Percentiles rank a stretch among this genome's conserved stretches.
Evolutionary conservation across 768 basidiomycete genomes (phyloP).

Genomic region (Rhodotorula kratochvilovae): DNA sequence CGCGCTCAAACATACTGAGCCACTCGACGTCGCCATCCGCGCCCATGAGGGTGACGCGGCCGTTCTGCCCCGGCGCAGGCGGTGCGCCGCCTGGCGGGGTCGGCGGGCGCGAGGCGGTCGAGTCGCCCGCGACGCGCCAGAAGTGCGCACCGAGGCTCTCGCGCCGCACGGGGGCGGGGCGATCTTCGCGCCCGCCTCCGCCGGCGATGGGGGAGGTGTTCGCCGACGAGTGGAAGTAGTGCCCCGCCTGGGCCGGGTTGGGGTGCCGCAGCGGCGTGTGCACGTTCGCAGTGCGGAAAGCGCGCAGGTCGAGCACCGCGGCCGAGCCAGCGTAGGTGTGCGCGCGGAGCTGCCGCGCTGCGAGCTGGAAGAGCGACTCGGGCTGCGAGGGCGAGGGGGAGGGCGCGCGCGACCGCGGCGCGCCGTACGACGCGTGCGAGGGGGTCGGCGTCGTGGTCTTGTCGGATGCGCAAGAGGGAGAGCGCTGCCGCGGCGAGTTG

Average conservation of each 20-base stretch:
- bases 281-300: background rate
- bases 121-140: background rate
- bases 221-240: background rate
- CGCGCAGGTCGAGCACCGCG: conserved; percentile 26
- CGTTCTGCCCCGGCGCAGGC: background rate
- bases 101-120: background rate
- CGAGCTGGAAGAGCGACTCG: conserved; percentile 5
- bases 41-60: background rate
- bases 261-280: background rate
- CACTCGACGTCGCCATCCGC: conserved; percentile 2
- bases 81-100: too few relatives aligned
- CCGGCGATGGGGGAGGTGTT: too few relatives aligned
- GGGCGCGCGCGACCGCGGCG: background rate
- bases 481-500: background rate
- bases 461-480: too few relatives aligned
- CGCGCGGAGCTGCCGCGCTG: conserved; percentile 1
- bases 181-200: background rate
- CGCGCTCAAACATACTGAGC: background rate
- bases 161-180: background rate
- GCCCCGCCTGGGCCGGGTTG: background rate
- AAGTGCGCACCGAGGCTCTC: conserved; percentile 1
- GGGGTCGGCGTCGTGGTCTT: too few relatives aligned
- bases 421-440: too few relatives aligned
- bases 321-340: conserved; percentile 13
- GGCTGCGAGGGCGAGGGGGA: background rate